Evolutionary conservation across 139 green algal genomes (phyloP), one percentile per base, ranked within the genome.

Genomic region (Picochlorum sp.): DNA sequence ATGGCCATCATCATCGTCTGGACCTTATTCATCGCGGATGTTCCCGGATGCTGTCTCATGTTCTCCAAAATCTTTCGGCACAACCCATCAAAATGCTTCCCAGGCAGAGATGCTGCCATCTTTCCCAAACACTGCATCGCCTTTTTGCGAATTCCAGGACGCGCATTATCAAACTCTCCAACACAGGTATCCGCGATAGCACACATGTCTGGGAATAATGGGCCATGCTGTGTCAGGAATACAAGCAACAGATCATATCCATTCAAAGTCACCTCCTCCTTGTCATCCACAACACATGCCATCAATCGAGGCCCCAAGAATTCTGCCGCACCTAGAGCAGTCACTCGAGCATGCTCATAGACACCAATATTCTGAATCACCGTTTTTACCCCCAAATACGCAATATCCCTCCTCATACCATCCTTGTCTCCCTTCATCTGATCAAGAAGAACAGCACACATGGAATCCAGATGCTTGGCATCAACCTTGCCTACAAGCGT

Each of bases 321-420:
- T 9, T 54, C 47, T 26, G 47, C 47, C 18, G n/a, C 16, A 16
- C 45, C 60, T 34, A 61, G 62, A 23, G 54, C 21, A 7, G 20
- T 13, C 14, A 72, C 65, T 32, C 76, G 49, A 8, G 34, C 52
- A 18, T 28, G 18, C 24, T 60, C 64, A 21, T 46, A 18, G 34
- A 11, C 8, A 14, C 34, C 34, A 41, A 13, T 41, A 11, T 14
- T 41, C 8, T 41, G 34, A 13, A 94, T 74, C 18, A 95, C 70
- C 0, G 85, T 89, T 68, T 96, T 96, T 1, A 97, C 66, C 4
- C 82, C 87, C 47, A 96, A 90, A 61, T 61, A 71, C 7, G 85
- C 85, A 24, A 89, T 85, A 56, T 97, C 90, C 0, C 85, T 71
- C n/a, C n/a, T 54, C 64, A 80, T 75, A 61, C 78, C 62, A 51